These are phyloP conservation scores for Mariannaea sp. DNA, from an alignment of 2,329 filamentous ascomycete genomes.

Conservation along the genomic window DNA sequence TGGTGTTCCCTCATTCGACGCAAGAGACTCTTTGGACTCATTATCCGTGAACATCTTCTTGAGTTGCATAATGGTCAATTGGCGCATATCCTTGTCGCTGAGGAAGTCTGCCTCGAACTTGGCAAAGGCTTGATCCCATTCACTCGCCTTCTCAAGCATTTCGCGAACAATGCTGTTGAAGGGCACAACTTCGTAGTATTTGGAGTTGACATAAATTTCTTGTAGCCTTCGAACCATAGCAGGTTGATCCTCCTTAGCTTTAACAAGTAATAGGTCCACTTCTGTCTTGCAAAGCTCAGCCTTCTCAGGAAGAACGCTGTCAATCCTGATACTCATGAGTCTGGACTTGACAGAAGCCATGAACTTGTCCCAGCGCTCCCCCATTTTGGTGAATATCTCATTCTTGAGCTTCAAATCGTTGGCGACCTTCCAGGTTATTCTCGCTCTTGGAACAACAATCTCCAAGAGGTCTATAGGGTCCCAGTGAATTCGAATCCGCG, in stretches of 20 bases:
- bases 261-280: constrained; percentile 77
- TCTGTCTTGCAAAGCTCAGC: constrained; percentile 80
- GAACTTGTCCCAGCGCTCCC: constrained; percentile 83
- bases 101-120: constrained; percentile 94
- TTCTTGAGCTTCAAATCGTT: constrained; percentile 93
- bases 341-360: constrained; percentile 84
- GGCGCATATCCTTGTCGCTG: constrained; percentile 93
- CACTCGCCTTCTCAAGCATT: constrained; percentile 89
- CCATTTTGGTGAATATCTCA: constrained; percentile 80
- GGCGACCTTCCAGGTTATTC: constrained; percentile 97
- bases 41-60: constrained; percentile 95
- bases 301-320: constrained; percentile 88
- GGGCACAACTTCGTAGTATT: constrained; percentile 96
- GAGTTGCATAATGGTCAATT: constrained; percentile 88
- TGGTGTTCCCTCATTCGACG: constrained; percentile 68
- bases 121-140: constrained; percentile 89
- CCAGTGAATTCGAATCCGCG: constrained; percentile 87
- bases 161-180: constrained; percentile 86
- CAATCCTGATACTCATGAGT: constrained; percentile 85
- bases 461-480: constrained; percentile 92
- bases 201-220: constrained; percentile 88
- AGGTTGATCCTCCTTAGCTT: constrained; percentile 81
- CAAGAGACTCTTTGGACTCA: constrained; percentile 77
- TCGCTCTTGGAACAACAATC: constrained; percentile 86
- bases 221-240: constrained; percentile 78